Conservation (phyloP, 208 protist genomes). For the Trypanosoma lewisi region DNA sequence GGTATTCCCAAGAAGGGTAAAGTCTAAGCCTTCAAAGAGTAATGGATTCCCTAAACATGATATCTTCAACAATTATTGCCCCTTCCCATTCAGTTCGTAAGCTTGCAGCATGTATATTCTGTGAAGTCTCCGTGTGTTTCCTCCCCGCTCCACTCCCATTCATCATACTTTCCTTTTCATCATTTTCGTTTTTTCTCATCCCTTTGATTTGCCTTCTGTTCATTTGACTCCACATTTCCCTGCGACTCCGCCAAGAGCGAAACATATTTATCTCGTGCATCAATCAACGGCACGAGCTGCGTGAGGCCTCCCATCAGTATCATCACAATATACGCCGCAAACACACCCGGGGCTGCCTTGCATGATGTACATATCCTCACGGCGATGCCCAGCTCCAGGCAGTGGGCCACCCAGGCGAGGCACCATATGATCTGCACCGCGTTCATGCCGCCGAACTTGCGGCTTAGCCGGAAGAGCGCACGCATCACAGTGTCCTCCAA, state of each 20-base stretch:
- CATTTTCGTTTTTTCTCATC: background rate
- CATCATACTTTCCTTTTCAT: too few species aligned
- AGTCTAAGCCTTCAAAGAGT: too few species aligned
- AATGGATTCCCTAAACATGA: too few species aligned
- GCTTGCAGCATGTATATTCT: too few species aligned
- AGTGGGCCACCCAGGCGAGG: constrained; percentile 48
- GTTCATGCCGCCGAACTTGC: constrained; percentile 31
- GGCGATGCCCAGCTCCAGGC: constrained; percentile 51
- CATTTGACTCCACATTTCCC: background rate
- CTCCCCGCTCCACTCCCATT: too few species aligned
- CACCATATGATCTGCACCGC: constrained; percentile 37
- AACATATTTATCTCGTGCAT: constrained; percentile 31
- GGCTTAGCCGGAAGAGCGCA: constrained; percentile 31
- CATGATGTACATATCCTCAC: constrained; percentile 44
- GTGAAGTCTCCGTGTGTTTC: too few species aligned
- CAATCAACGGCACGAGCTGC: constrained; percentile 47
- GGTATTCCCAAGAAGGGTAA: too few species aligned
- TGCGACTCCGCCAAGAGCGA: background rate
- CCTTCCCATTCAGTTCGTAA: too few species aligned
- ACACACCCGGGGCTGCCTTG: constrained; percentile 26
- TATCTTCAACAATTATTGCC: too few species aligned
- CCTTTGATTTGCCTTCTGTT: background rate
- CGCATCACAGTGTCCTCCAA: constrained; percentile 55
- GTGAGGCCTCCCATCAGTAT: constrained; percentile 41
- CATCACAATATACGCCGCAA: constrained; percentile 38